Base-by-base conservation (phyloP, 2,329 filamentous ascomycete species). In the Stachybotrys chartarum region DNA sequence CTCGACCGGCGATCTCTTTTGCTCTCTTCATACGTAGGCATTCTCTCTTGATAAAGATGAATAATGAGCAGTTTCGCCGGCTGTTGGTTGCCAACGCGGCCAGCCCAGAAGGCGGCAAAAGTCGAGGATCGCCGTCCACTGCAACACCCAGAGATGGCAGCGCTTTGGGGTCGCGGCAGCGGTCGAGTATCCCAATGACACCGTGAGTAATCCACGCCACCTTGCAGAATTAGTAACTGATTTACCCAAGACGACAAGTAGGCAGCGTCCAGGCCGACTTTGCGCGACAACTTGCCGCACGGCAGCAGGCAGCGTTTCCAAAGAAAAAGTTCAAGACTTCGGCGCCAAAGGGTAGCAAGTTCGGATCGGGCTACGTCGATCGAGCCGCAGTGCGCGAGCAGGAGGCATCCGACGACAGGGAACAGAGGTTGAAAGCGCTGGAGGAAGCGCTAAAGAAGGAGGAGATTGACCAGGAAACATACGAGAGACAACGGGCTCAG, bases 31-130 rank as follows among this genome's bases (percentile, higher is more conserved):
- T 24, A 24, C 4, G 4, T 24, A 24, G 24, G 24, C 24, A 24
- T 24, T 51, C 18, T 49, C 46, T 32, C 17, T 16, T 24, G 18
- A 54, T 51, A 54, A 59, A 48, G 44, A 97, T 99, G 94, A 96
- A 97, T 70, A 97, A 97, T 78, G 84, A 91, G 48, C 90, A 97
- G 65, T 99, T 99, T 66, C 87, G 94, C 54, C 87, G 88, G 60
- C 81, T 97, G 7, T 72, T 96, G 24, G 77, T 85, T 50, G 70
- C 71, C 46, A 78, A 77, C 57, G 66, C 77, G 7, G 66, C 70
- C 55, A 77, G 76, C 57, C 58, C 71, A 32, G 63, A 68, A 58
- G 57, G 71, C 62, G 56, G 70, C 57, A 72, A 71, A 67, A 70
- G 81, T 77, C 79, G 75, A 59, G 67, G 75, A 51, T 76, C 80